Percentiles rank a stretch among this genome's conserved stretches.
Evolutionary conservation across 148 eudicot species (phyloP).

Genomic region (Camellia sinensis): DNA sequence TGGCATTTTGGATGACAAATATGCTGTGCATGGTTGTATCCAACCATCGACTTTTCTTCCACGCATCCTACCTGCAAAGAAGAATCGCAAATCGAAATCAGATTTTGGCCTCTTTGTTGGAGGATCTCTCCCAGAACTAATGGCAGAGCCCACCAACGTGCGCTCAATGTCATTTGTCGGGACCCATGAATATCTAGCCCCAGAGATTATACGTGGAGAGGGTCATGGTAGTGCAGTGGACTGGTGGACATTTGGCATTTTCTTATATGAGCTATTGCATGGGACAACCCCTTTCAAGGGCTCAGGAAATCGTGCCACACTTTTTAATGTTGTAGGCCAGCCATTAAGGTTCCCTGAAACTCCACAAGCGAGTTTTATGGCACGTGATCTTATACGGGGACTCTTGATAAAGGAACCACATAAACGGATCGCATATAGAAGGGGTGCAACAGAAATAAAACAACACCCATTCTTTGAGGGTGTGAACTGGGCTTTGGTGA

Average conservation of each 20-base stretch:
- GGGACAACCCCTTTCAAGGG: slow-evolving; percentile 94
- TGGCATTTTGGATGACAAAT: slow-evolving; percentile 49
- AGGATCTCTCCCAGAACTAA: slow-evolving; percentile 81
- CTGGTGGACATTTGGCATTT: slow-evolving; percentile 94
- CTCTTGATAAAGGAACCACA: slow-evolving; percentile 82
- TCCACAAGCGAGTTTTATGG: slow-evolving; percentile 55
- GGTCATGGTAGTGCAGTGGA: slow-evolving; percentile 97
- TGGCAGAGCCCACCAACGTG: slow-evolving; percentile 93
- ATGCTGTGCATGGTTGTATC: slow-evolving; percentile 51
- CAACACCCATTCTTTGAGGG: slow-evolving; percentile 94
- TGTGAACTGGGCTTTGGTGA: slow-evolving; percentile 83
- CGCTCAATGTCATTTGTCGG: slow-evolving; percentile 93
- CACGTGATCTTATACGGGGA: slow-evolving; percentile 72
- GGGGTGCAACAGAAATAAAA: slow-evolving; percentile 90
- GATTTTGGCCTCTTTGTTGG: slow-evolving; percentile 62
- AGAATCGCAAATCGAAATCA: slow-evolving; percentile 77
- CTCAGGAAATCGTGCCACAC: slow-evolving; percentile 76
- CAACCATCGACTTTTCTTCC: slow-evolving; percentile 78
- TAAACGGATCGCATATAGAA: slow-evolving; percentile 71
- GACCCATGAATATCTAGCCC: slow-evolving; percentile 88
- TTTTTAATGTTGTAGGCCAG: slow-evolving; percentile 81
- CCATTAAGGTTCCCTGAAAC: slow-evolving; percentile 69
- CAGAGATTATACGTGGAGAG: slow-evolving; percentile 88
- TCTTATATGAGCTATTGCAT: slow-evolving; percentile 75
- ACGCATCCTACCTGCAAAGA: slow-evolving; percentile 64